Evolutionary conservation across 768 basidiomycete species (phyloP).

Genomic region (Suillus placidus): DNA sequence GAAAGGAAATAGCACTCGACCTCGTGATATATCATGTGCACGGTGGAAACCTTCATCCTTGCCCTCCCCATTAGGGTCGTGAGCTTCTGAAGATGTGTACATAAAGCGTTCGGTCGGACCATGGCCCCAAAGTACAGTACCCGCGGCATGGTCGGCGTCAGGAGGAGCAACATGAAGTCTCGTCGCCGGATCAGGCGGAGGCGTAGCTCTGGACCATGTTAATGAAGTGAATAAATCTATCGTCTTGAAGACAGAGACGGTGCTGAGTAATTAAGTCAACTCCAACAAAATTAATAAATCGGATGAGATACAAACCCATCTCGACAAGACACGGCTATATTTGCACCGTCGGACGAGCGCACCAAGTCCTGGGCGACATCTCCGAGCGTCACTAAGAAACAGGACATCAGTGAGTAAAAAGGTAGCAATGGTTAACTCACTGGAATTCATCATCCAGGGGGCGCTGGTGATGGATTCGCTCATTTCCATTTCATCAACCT

Average conservation of each 20-base stretch:
- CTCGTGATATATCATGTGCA: constrained; percentile 46
- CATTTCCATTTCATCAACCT: constrained; percentile 22
- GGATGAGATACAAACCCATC: constrained; percentile 28
- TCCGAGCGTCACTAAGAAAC: constrained; percentile 24
- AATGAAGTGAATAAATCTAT: constrained; percentile 26
- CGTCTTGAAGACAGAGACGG: constrained; percentile 22
- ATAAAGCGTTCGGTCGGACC: constrained; percentile 41
- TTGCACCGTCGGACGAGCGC: constrained; percentile 44
- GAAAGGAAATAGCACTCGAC: constrained; percentile 35
- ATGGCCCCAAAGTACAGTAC: constrained; percentile 56
- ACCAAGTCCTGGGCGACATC: constrained; percentile 45
- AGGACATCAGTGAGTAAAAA: constrained; percentile 9
- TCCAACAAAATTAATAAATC: neutral
- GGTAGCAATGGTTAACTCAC: constrained; percentile 19
- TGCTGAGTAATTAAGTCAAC: constrained; percentile 19
- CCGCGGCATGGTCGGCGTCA: constrained; percentile 36
- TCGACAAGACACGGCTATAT: constrained; percentile 40
- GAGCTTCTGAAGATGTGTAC: constrained; percentile 62
- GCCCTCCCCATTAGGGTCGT: neutral
- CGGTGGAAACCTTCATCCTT: constrained; percentile 47
- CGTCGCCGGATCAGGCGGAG: constrained; percentile 16
- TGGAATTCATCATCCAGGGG: constrained; percentile 15
- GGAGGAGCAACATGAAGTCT: constrained; percentile 21
- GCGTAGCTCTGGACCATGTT: constrained; percentile 15
- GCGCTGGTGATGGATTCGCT: neutral